Percentiles rank a stretch among this genome's conserved stretches.
Evolutionary conservation across 768 basidiomycete genomes (phyloP).

Genomic region (Agrocybe pediades): DNA sequence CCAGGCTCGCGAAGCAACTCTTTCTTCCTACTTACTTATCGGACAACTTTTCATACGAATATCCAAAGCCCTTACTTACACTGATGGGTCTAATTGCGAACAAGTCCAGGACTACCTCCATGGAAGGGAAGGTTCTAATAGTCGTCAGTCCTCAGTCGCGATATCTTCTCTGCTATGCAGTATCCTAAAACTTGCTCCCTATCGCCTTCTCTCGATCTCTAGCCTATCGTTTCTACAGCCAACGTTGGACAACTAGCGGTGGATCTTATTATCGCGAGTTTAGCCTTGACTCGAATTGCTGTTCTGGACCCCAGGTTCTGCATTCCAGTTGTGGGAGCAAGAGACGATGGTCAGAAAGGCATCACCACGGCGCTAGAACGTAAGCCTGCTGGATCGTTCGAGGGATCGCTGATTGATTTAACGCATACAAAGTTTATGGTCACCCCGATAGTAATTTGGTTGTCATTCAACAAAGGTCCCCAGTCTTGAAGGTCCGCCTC

Average conservation of each 20-base stretch:
- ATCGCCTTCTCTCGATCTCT: slow-evolving; percentile 10
- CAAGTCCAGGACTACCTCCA: slow-evolving; percentile 18
- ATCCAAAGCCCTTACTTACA: neutral
- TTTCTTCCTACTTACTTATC: no score
- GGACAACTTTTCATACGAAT: neutral
- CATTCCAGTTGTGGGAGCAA: slow-evolving; percentile 72
- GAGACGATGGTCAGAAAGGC: slow-evolving; percentile 61
- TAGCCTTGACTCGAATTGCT: slow-evolving; percentile 61
- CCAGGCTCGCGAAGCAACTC: neutral
- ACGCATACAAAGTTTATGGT: slow-evolving; percentile 59
- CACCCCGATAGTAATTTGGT: slow-evolving; percentile 48
- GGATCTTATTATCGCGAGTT: slow-evolving; percentile 72
- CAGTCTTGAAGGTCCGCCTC: slow-evolving; percentile 65
- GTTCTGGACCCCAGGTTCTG: slow-evolving; percentile 62
- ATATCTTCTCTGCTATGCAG: neutral
- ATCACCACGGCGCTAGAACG: slow-evolving; percentile 79
- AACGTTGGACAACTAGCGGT: slow-evolving; percentile 81
- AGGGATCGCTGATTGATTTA: slow-evolving; percentile 6
- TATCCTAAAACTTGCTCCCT: neutral
- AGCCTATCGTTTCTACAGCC: slow-evolving; percentile 79
- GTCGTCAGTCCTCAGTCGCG: slow-evolving; percentile 44
- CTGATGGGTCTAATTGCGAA: slow-evolving; percentile 39
- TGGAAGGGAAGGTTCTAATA: slow-evolving; percentile 43
- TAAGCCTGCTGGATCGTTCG: slow-evolving; percentile 34
- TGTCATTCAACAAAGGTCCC: slow-evolving; percentile 79